These are phyloP conservation scores for Ceratocystiopsis minuta DNA, from an alignment of 2,329 filamentous ascomycete genomes.

Conservation along the genomic window DNA sequence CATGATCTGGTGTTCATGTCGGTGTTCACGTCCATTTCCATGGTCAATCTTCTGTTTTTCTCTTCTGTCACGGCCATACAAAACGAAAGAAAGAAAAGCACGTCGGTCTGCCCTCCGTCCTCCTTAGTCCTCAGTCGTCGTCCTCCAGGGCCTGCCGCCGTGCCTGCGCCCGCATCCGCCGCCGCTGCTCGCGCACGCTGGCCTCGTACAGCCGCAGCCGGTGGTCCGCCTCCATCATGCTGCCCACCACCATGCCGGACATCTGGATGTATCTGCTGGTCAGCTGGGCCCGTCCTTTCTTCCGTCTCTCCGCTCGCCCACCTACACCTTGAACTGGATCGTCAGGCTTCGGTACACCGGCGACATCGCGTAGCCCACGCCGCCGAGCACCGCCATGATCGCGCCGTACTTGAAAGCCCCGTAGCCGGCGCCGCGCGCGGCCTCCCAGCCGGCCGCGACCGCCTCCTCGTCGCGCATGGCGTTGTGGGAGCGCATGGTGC, in stretches of 20 bases:
- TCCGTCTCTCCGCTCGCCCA: constrained; percentile 2
- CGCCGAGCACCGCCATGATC: constrained; percentile 43
- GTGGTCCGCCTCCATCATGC: constrained; percentile 58
- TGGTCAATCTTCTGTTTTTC: too few relatives aligned
- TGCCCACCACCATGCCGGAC: constrained; percentile 68
- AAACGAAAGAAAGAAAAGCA: too few relatives aligned
- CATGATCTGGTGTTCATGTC: too few relatives aligned
- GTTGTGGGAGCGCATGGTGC: constrained; percentile 22
- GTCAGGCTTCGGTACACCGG: constrained; percentile 57
- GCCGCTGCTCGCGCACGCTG: constrained; percentile 43
- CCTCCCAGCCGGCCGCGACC: constrained; percentile 53
- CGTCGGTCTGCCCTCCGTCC: background rate
- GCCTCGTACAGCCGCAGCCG: constrained; percentile 51
- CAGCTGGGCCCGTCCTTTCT: background rate
- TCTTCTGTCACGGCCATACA: background rate
- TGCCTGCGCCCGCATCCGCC: constrained; percentile 44
- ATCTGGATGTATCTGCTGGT: constrained; percentile 50
- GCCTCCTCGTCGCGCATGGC: constrained; percentile 46
- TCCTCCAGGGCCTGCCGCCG: constrained; percentile 6
- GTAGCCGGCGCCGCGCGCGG: constrained; percentile 43
- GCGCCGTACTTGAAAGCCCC: constrained; percentile 59
- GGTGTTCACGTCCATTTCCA: too few relatives aligned
- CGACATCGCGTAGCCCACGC: constrained; percentile 42
- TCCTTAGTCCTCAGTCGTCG: constrained; percentile 4
- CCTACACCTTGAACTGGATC: constrained; percentile 61